Percentiles rank a stretch among this genome's conserved stretches.
Conservation (phyloP, 2,329 filamentous ascomycete species). For the Cucurbitaria berberidis region DNA sequence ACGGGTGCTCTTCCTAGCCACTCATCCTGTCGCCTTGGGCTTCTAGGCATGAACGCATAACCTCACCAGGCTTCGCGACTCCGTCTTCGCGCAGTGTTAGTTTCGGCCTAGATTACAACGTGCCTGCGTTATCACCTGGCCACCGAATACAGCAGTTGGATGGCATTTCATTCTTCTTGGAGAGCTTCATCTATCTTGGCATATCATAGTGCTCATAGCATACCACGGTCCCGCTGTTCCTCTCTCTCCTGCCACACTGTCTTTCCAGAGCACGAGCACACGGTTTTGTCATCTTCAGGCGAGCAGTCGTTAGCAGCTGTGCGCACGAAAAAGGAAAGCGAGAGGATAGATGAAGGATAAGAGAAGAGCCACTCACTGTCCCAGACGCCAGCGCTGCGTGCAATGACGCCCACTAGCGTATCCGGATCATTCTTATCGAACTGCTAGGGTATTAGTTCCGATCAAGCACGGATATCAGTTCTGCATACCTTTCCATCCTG, state of each 20-base stretch:
- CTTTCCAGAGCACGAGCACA: constrained; percentile 97
- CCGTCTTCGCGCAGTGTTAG: constrained; percentile 39
- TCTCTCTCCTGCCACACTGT: constrained; percentile 96
- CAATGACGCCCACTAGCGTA: constrained; percentile 91
- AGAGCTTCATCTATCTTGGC: constrained; percentile 25
- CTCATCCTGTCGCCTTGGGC: constrained; percentile 22
- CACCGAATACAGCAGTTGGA: constrained; percentile 22
- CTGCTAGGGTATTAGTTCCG: constrained; percentile 32
- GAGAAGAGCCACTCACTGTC: constrained; percentile 57
- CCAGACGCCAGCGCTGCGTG: constrained; percentile 96
- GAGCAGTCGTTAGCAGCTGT: constrained; percentile 2
- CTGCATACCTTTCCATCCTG: constrained; percentile 56
- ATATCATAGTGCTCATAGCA: constrained; percentile 74
- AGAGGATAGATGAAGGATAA: constrained; percentile 1
- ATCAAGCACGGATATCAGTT: constrained; percentile 50
- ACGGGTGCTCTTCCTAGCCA: constrained; percentile 24
- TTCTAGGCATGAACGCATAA: constrained; percentile 48
- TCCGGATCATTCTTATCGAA: constrained; percentile 71
- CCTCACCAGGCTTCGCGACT: constrained; percentile 30
- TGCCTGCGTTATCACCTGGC: constrained; percentile 25
- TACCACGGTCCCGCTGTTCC: constrained; percentile 87
- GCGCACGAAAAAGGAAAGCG: not conserved
- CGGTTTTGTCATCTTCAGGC: constrained; percentile 78
- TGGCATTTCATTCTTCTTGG: constrained; percentile 23
- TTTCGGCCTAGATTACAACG: constrained; percentile 45